Evolutionary conservation across 192 early-diverging fungal genomes (phyloP).

Genomic region (Gamsiella multidivaricata): DNA sequence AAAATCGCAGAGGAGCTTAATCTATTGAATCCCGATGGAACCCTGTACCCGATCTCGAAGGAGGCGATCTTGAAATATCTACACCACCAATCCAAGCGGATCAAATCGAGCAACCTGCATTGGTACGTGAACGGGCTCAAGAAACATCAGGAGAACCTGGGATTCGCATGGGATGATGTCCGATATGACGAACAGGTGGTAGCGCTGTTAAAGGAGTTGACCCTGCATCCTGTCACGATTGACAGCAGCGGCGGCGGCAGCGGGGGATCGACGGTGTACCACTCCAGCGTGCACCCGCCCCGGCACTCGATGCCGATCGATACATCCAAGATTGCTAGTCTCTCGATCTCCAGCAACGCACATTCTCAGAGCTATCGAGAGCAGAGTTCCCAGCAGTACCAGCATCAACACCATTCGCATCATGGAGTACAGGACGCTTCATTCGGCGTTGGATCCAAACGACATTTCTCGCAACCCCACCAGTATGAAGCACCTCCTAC

Average conservation of each 20-base stretch:
- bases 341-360: constrained; percentile 16
- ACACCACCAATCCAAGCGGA: constrained; percentile 45
- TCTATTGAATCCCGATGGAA: constrained; percentile 44
- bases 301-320: constrained; percentile 19
- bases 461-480: constrained; percentile 1
- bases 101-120: constrained; percentile 51
- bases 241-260: constrained; percentile 7
- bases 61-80: constrained; percentile 50
- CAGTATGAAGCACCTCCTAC: constrained; percentile 10
- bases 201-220: constrained; percentile 46
- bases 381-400: constrained; percentile 3
- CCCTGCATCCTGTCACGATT: constrained; percentile 37
- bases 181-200: constrained; percentile 51
- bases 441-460: constrained; percentile 5
- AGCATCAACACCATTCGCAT: constrained; percentile 2
- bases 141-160: constrained; percentile 50
- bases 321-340: constrained; percentile 24
- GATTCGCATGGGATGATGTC: constrained; percentile 48
- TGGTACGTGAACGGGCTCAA: constrained; percentile 55
- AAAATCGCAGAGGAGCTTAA: constrained; percentile 52
- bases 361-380: constrained; percentile 2
- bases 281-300: neutral
- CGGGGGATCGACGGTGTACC: constrained; percentile 1
- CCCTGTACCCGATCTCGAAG: constrained; percentile 47
- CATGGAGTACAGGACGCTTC: too few species aligned